Base-by-base conservation (phyloP, 2,329 filamentous ascomycete genomes). In the Teratosphaeriaceae sp. region DNA sequence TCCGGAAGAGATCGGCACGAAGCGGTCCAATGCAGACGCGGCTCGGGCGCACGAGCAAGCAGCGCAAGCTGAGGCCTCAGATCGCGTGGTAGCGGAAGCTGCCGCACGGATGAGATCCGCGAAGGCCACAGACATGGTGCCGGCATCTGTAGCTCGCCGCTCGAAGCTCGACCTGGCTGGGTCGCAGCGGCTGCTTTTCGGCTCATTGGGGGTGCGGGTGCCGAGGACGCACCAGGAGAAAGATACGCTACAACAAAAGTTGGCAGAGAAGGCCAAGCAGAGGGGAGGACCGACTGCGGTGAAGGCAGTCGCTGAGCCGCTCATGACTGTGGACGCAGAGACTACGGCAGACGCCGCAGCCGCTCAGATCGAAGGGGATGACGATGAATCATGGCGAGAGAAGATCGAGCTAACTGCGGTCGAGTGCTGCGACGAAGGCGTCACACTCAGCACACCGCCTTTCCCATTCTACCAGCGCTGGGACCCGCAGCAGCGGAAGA, bases 391-490 rank as follows among this genome's bases (percentile, higher is more conserved):
- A 18, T 96, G 89, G 89, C 78, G 78, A 52, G 68, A 78, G 3
- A 87, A 80, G 52, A 82, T 96, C 46, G 75, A 70, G 9, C 79
- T 94, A 47, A 76, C 78, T 19, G 89, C 87, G 18, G 85, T 94
- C 1, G 90, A 97, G 62, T 96, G 89, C 64, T 79, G 80, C 48
- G 74, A 85, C n/a, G 76, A 85, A 22, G 76, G 73, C 4, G 67
- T 87, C 29, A 68, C 75, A 23, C 70, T 94, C 35, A 84, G 77
- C 41, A 76, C 85, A 24, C 89, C 90, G 0, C 86, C 89, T 0
- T 96, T 94, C 57, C 89, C 89, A 0, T 96, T 96, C 62, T 72
- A 85, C 13, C 88, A 96, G 62, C 54, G 59, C 19, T 96, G 89
- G 90, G 87, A 94, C 63, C 75, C 78, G 3, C 82, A 88, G 47